Conservation (phyloP, 257 asterid species). For the Datura wrightii region DNA sequence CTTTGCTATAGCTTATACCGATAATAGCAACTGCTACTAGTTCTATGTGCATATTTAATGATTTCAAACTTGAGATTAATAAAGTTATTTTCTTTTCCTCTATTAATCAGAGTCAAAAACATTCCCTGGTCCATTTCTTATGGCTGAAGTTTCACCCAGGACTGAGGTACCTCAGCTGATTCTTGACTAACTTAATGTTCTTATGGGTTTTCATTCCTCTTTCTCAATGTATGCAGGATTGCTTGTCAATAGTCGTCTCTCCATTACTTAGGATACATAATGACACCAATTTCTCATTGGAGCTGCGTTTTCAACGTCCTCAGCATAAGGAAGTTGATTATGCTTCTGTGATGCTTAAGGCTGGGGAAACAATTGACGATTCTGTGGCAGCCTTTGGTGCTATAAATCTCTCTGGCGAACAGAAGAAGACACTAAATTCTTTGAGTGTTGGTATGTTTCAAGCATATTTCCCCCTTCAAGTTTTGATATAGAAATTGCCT, state of each 20-base stretch:
- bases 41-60: slow-evolving; percentile 10
- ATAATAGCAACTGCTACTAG: neutral
- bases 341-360: slow-evolving; percentile 66
- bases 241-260: slow-evolving; percentile 72
- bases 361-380: slow-evolving; percentile 86
- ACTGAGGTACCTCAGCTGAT: slow-evolving; percentile 65
- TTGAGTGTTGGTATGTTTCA: slow-evolving; percentile 72
- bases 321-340: slow-evolving; percentile 68
- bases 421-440: slow-evolving; percentile 76
- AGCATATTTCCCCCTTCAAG: slow-evolving; percentile 11
- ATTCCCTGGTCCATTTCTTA: slow-evolving; percentile 90
- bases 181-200: slow-evolving; percentile 29
- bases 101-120: slow-evolving; percentile 75
- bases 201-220: slow-evolving; percentile 9
- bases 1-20: neutral
- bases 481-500: slow-evolving; percentile 20
- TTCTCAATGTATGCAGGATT: slow-evolving; percentile 60
- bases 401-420: slow-evolving; percentile 68
- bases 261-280: slow-evolving; percentile 84
- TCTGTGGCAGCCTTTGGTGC: slow-evolving; percentile 85
- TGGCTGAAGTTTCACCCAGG: slow-evolving; percentile 69
- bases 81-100: slow-evolving; percentile 1
- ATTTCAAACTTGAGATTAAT: slow-evolving; percentile 18
- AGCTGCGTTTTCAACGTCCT: slow-evolving; percentile 88
- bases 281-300: slow-evolving; percentile 87